Evolutionary conservation across 2,329 filamentous ascomycete genomes (phyloP), one percentile per base, ranked within the genome.

Genomic region (Beauveria asiatica): DNA sequence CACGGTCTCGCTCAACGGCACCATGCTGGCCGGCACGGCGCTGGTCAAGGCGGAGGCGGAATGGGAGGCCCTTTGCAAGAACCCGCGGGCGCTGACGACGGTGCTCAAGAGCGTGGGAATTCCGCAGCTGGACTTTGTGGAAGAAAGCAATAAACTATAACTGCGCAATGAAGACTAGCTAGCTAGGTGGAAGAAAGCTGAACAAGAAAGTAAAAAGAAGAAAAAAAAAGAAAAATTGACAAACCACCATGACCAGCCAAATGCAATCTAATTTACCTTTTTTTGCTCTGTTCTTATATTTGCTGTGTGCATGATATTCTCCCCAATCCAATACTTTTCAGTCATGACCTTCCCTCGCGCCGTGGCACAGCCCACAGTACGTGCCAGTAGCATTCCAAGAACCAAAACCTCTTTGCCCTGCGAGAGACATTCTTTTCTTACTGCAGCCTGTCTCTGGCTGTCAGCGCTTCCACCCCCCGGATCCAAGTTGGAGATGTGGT

Each of bases 1-100:
- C 0, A 69, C 66, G 25, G 61, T 85, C 37, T 72, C 80, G 19
- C 70, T 87, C 39, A 87, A 87, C 58, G 84, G 84, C 3, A 86
- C 84, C 0, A 70, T 87, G n/a, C 69, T 87, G 63, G 84, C 83
- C 10, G 84, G 84, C 7, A 87, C 84, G 10, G 81, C 83, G 27
- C 71, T 87, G 58, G 84, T 87, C 17, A 87, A 86, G 72, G 83
- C 69, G 30, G 71, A 81, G 65, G 71, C 68, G 3, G 83, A 86
- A 69, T 86, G 83, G 82, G 73, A 83, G 61, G 76, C 75, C 1
- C 64, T 87, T 55, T 72, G 73, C 59, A 70, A 70, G n/a, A 71
- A 78, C 16, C 67, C 68, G 0, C 61, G 61, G 1, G 59, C 45
- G n/a, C 50, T 73, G 5, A 51, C 37, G 5, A 57, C 60, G 11